Evolutionary conservation across 306 rosid species (phyloP), one percentile per base, ranked within the genome.

Genomic region (Glycine latifolia): DNA sequence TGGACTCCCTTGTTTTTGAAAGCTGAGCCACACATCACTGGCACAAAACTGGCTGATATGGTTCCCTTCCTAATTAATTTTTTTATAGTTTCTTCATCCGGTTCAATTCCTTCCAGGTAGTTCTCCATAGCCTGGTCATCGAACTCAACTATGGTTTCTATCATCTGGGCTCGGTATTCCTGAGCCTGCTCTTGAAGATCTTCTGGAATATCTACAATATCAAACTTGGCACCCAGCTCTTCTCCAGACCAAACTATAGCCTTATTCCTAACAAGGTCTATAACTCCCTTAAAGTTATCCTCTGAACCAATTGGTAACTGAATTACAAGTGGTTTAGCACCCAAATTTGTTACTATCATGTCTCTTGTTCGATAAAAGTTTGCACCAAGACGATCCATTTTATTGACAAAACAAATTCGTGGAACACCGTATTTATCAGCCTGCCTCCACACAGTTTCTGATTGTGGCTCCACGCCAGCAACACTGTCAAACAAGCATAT

Each of bases 1-100:
- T 95, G 99, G 81, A 95, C 99, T 71, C 98, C 99, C 88, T 95
- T 95, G 87, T 95, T 95, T 86, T 95, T 95, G 89, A 95, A 95
- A 78, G 98, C 97, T 7, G 99, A 95, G 67, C 99, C 99, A 86
- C 99, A 95, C 82, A 95, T 8, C 65, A 95, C 96, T 11, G 98
- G 99, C 75, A 95, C 99, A 74, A 95, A 93, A 78, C 80, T 86
- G 76, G 83, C 85, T 48, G 83, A 41, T 67, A 95, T 84, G 48
- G 99, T 84, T 77, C 98, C 98, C 83, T 91, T 88, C 85, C 99
- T 89, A 80, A 95, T 87, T 71, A 95, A 86, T 59, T 81, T 88
- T 84, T 88, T 91, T 46, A 91, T 78, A 54, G 93, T 91, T 75
- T 86, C 82, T 81, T 95, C 99, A 80, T 95, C 94, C 13, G 94